Evolutionary conservation across 2,329 filamentous ascomycete genomes (phyloP).

Genomic region (Ceratocystis harringtonii): DNA sequence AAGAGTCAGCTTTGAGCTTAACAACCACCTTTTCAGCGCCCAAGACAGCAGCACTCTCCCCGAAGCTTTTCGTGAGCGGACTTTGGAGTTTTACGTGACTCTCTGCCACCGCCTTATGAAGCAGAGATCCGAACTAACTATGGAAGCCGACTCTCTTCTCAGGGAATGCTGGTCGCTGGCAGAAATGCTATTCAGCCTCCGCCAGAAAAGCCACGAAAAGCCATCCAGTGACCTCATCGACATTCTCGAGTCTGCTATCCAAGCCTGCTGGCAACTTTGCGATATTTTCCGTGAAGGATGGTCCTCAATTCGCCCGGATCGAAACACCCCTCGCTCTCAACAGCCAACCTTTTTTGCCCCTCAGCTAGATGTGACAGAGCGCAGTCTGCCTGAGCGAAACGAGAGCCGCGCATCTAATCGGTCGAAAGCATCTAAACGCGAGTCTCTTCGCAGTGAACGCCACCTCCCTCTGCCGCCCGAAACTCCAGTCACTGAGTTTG

Average conservation of each 20-base stretch:
- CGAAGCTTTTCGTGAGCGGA: constrained; percentile 75
- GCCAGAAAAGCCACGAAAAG: constrained; percentile 56
- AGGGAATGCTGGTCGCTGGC: constrained; percentile 80
- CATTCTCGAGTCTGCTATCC: constrained; percentile 70
- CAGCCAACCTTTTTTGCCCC: constrained; percentile 56
- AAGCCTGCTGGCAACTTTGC: constrained; percentile 88
- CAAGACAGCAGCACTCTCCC: constrained; percentile 67
- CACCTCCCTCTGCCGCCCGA: constrained; percentile 41
- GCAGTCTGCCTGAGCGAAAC: constrained; percentile 8
- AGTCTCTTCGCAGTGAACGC: constrained; percentile 29
- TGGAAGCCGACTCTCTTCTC: constrained; percentile 72
- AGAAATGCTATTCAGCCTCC: constrained; percentile 82
- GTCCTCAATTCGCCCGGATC: constrained; percentile 74
- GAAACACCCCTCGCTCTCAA: constrained; percentile 68
- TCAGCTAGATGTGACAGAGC: constrained; percentile 27
- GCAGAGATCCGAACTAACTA: constrained; percentile 60
- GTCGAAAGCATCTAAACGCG: constrained; percentile 39
- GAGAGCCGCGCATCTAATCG: constrained; percentile 35
- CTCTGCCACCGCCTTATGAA: constrained; percentile 95
- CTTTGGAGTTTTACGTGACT: constrained; percentile 86
- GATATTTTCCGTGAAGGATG: constrained; percentile 87
- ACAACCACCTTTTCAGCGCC: constrained; percentile 88
- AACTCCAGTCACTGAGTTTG: constrained; percentile 88
- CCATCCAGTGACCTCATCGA: constrained; percentile 54
- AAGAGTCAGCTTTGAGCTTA: constrained; percentile 84